These are phyloP conservation scores for Aspergillus sp. DNA, from an alignment of 2,329 filamentous ascomycete genomes.

Conservation along the genomic window DNA sequence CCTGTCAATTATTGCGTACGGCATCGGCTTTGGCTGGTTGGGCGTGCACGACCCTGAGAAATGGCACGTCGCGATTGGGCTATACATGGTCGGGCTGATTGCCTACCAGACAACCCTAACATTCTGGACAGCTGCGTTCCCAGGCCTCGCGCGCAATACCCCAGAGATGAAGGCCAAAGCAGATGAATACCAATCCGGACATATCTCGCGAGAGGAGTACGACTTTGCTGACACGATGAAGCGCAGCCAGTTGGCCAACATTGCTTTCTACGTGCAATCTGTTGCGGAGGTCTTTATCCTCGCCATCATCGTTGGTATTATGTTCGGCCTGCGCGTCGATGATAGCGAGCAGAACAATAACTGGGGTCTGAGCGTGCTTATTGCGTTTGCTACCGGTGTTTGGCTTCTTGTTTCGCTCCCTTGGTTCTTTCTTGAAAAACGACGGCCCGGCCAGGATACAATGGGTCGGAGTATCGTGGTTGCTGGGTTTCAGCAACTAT, in stretches of 20 bases:
- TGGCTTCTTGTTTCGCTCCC: conserved; percentile 65
- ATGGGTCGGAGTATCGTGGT: conserved; percentile 50
- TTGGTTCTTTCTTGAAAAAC: conserved; percentile 67
- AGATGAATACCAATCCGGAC: conserved; percentile 50
- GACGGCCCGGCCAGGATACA: conserved; percentile 58
- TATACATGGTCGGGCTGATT: conserved; percentile 68
- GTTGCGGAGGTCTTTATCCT: conserved; percentile 63
- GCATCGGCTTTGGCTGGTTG: conserved; percentile 66
- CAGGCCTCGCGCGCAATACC: conserved; percentile 57
- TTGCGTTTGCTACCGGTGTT: conserved; percentile 64
- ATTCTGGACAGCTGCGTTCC: conserved; percentile 68
- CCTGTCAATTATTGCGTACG: conserved; percentile 62
- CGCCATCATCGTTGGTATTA: conserved; percentile 64
- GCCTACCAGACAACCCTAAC: conserved; percentile 67
- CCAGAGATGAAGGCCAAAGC: conserved; percentile 51
- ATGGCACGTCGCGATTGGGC: conserved; percentile 60
- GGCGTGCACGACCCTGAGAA: conserved; percentile 61
- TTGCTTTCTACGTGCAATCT: conserved; percentile 64
- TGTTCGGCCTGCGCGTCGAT: conserved; percentile 62
- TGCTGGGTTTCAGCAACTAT: conserved; percentile 63
- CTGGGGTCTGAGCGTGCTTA: conserved; percentile 64
- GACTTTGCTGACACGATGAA: conserved; percentile 62
- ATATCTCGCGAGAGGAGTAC: conserved; percentile 60
- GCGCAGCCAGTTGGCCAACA: conserved; percentile 63
- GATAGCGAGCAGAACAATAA: conserved; percentile 62